phyloP scores from a whole-genome alignment of 768 basidiomycete genomes.

The Podaxis rugospora region DNA sequence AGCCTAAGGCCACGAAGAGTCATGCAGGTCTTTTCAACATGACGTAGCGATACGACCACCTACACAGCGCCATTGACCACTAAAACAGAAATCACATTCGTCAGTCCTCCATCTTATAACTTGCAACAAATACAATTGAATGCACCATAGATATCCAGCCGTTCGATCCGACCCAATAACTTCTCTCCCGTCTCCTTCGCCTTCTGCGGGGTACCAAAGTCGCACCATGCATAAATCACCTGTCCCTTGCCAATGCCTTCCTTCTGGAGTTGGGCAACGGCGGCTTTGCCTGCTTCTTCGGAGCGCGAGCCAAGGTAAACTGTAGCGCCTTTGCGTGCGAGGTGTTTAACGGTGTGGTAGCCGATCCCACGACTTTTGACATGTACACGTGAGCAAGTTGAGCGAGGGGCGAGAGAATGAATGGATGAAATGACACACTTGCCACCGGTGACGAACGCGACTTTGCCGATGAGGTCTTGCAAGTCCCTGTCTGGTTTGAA shows the following conservation, averaged over 20 bases:
- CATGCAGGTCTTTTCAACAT: neutral
- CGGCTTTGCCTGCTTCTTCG: slow-evolving; percentile 36
- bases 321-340: slow-evolving; percentile 47
- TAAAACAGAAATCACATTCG: neutral
- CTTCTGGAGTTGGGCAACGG: slow-evolving; percentile 36
- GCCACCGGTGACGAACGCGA: slow-evolving; percentile 49
- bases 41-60: neutral
- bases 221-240: slow-evolving; percentile 40
- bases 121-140: neutral
- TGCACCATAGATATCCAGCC: slow-evolving; percentile 47
- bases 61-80: slow-evolving; percentile 6
- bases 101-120: neutral
- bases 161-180: slow-evolving; percentile 36
- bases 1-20: neutral
- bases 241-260: slow-evolving; percentile 38
- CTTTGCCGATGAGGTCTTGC: slow-evolving; percentile 40
- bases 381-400: neutral
- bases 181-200: slow-evolving; percentile 37
- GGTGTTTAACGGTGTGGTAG: slow-evolving; percentile 41
- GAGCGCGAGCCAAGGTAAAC: slow-evolving; percentile 49
- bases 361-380: slow-evolving; percentile 31
- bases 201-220: slow-evolving; percentile 36
- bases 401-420: no score
- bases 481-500: slow-evolving; percentile 34
- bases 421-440: slow-evolving; percentile 31